Evolutionary conservation across 768 basidiomycete genomes (phyloP).

Genomic region (Chalciporus piperatus): DNA sequence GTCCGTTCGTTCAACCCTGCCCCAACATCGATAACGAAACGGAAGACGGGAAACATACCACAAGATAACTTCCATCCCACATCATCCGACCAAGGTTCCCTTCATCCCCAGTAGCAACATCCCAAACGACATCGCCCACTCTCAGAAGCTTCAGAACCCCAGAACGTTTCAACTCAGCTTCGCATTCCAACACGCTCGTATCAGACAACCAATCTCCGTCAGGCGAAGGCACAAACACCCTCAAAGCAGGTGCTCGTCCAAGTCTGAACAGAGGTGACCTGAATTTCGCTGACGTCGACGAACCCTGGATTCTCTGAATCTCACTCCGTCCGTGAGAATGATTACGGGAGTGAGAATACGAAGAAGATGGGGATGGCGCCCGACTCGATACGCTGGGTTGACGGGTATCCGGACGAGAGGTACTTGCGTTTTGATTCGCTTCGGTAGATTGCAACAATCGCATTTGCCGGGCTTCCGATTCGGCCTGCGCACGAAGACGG

Average conservation of each 20-base stretch:
- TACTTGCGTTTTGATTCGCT: neutral
- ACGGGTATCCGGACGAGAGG: conserved; percentile 19
- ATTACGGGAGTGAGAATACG: conserved; percentile 32
- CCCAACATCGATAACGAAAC: conserved; percentile 5
- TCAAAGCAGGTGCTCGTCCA: conserved; percentile 70
- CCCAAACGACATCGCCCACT: conserved; percentile 84
- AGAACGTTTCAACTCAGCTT: conserved; percentile 65
- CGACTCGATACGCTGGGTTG: conserved; percentile 54
- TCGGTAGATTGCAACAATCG: conserved; percentile 12
- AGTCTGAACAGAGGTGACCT: conserved; percentile 68
- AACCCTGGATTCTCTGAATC: conserved; percentile 15
- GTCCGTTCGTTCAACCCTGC: too few relatives aligned
- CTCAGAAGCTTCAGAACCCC: conserved; percentile 55
- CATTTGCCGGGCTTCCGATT: conserved; percentile 44
- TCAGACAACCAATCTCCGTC: conserved; percentile 88
- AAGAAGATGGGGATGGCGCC: conserved; percentile 60
- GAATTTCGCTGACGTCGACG: conserved; percentile 37
- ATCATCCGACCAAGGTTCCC: conserved; percentile 79
- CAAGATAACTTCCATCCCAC: conserved; percentile 87
- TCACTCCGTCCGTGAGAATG: conserved; percentile 39
- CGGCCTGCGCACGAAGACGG: conserved; percentile 75
- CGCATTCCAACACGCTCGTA: conserved; percentile 76
- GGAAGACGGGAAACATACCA: conserved; percentile 49
- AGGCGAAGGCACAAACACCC: conserved; percentile 83
- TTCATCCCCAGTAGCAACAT: conserved; percentile 81